Percentiles rank a stretch among this genome's conserved stretches.
phyloP scores from a whole-genome alignment of 371 early-diverging fungal genomes.

The Mucor mucedo region DNA sequence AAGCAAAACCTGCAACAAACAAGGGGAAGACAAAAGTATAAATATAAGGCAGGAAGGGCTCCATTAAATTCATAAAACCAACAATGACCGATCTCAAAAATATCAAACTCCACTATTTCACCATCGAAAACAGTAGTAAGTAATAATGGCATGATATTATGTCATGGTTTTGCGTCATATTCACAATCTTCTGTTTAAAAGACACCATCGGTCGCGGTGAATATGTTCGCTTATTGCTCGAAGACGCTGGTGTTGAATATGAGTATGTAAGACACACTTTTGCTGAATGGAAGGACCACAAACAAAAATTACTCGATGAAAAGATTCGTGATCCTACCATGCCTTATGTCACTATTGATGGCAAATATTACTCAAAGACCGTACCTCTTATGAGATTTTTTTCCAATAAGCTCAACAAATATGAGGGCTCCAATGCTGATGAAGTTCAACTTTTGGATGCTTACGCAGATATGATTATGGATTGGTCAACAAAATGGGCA shows the following conservation, averaged over 20 bases:
- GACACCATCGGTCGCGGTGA: conserved; percentile 34
- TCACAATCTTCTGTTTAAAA: neutral
- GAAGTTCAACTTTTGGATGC: conserved; percentile 29
- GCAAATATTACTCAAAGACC: conserved; percentile 32
- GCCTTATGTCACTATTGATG: conserved; percentile 32
- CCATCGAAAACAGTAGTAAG: neutral
- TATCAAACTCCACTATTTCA: too few species aligned
- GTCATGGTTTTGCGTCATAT: neutral
- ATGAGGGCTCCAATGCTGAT: conserved; percentile 29
- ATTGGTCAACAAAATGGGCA: conserved; percentile 15
- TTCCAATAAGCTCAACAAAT: conserved; percentile 32
- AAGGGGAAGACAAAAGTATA: too few species aligned
- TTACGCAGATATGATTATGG: conserved; percentile 19
- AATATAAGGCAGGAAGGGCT: too few species aligned
- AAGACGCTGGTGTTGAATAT: conserved; percentile 34
- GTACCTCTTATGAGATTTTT: conserved; percentile 30
- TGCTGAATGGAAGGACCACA: conserved; percentile 23
- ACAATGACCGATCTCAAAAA: too few species aligned
- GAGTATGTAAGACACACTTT: conserved; percentile 24
- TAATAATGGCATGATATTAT: neutral
- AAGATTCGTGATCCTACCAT: conserved; percentile 19
- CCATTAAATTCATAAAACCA: too few species aligned
- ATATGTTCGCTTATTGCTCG: conserved; percentile 27
- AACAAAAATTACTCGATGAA: conserved; percentile 14
- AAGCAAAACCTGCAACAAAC: too few species aligned